Evolutionary conservation across 2,329 filamentous ascomycete genomes (phyloP).

Genomic region (Beauveria bassiana): DNA sequence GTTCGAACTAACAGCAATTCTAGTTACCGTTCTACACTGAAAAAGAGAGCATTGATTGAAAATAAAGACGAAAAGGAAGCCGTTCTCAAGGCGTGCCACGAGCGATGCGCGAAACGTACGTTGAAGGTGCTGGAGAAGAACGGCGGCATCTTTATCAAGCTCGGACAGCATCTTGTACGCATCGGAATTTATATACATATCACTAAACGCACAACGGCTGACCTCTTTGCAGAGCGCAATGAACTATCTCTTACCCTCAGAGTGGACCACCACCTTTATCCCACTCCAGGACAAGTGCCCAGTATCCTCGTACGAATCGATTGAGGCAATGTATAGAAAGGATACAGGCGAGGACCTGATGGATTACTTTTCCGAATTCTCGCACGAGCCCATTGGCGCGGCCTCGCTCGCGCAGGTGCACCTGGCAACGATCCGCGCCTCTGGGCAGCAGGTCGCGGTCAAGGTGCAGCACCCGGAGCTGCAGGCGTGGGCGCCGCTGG

Average conservation of each 20-base stretch:
- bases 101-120: conserved; percentile 84
- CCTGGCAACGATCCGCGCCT: conserved; percentile 72
- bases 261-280: conserved; percentile 95
- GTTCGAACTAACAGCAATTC: neutral
- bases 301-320: conserved; percentile 79
- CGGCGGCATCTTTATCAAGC: conserved; percentile 96
- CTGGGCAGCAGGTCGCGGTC: conserved; percentile 81
- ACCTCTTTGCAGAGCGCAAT: conserved; percentile 63
- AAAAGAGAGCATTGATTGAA: conserved; percentile 53
- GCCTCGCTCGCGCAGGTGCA: conserved; percentile 95
- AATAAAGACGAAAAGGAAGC: conserved; percentile 57
- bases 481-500: conserved; percentile 82
- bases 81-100: conserved; percentile 77
- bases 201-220: conserved; percentile 12
- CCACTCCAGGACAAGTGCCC: conserved; percentile 94
- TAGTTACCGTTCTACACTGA: conserved; percentile 84
- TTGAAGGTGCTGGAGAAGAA: conserved; percentile 86
- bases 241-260: conserved; percentile 83
- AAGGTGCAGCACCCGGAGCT: conserved; percentile 92
- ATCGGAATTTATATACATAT: neutral
- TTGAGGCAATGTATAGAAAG: conserved; percentile 74
- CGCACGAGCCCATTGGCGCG: conserved; percentile 73
- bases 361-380: conserved; percentile 83
- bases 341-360: conserved; percentile 75
- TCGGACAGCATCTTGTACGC: conserved; percentile 79